Evolutionary conservation across 768 basidiomycete genomes (phyloP).

Genomic region (Auriscalpium microsporum): DNA sequence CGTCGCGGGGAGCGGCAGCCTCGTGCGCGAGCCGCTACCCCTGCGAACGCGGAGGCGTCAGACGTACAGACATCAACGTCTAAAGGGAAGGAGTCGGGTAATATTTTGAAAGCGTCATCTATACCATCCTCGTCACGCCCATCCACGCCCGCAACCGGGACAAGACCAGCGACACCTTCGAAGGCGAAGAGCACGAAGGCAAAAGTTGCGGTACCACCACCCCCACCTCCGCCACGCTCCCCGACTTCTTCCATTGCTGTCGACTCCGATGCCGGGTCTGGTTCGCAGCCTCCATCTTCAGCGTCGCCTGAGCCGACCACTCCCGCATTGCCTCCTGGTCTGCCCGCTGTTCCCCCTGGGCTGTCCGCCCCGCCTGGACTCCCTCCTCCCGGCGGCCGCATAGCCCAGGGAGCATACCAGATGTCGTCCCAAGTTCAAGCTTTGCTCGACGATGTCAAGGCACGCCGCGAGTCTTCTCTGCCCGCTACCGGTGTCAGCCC

Average conservation of each 20-base stretch:
- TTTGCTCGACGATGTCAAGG: constrained; percentile 75
- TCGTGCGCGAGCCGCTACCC: constrained; percentile 35
- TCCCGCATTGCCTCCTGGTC: constrained; percentile 41
- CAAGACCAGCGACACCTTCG: constrained; percentile 6
- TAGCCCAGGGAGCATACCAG: constrained; percentile 51
- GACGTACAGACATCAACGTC: constrained; percentile 5
- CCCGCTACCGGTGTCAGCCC: constrained; percentile 41
- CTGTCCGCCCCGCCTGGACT: constrained; percentile 47
- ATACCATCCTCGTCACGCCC: constrained; percentile 50
- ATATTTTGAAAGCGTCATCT: constrained; percentile 33
- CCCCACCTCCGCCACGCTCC: constrained; percentile 16
- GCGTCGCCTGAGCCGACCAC: constrained; percentile 34
- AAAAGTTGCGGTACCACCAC: constrained; percentile 7
- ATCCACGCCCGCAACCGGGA: constrained; percentile 37
- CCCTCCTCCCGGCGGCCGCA: constrained; percentile 33
- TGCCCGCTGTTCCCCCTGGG: constrained; percentile 50
- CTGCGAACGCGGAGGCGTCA: constrained; percentile 19
- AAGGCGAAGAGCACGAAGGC: constrained; percentile 1
- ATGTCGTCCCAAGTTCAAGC: constrained; percentile 83
- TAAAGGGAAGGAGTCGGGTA: constrained; percentile 26
- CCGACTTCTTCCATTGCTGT: constrained; percentile 18
- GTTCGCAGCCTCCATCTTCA: constrained; percentile 13
- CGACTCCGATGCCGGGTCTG: constrained; percentile 19
- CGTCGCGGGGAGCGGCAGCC: constrained; percentile 15
- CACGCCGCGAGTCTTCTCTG: constrained; percentile 53